phyloP scores from a whole-genome alignment of 176 grass and related monocot genomes.

The Oryza glumipatula region DNA sequence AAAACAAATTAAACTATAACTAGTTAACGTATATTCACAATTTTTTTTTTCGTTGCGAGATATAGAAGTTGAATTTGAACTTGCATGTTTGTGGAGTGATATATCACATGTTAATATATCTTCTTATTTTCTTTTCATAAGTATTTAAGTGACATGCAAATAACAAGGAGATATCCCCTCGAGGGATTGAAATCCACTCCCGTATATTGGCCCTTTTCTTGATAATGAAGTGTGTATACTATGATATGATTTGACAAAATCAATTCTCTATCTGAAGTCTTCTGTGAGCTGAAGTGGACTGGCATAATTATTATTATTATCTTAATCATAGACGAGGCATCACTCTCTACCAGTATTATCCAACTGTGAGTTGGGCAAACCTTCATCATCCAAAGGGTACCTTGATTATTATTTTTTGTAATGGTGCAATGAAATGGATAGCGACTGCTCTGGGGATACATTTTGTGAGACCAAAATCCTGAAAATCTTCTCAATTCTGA shows the following conservation, averaged over 20 bases:
- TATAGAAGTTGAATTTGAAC: too few relatives aligned
- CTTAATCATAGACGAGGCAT: neutral
- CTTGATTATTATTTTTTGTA: neutral
- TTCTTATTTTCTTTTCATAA: too few relatives aligned
- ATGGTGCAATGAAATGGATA: slow-evolving; percentile 32
- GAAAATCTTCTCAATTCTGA: neutral
- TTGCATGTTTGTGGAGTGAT: too few relatives aligned
- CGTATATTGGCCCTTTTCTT: slow-evolving; percentile 1
- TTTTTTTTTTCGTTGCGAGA: too few relatives aligned
- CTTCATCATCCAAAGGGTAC: slow-evolving; percentile 22
- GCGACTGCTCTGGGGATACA: slow-evolving; percentile 20
- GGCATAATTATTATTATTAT: neutral
- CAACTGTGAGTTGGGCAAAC: slow-evolving; percentile 26
- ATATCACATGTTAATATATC: too few relatives aligned
- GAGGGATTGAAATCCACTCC: too few relatives aligned
- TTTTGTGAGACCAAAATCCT: neutral
- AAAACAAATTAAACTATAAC: too few relatives aligned
- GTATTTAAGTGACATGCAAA: too few relatives aligned
- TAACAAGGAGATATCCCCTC: too few relatives aligned
- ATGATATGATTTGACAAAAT: slow-evolving; percentile 25
- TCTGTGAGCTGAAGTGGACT: slow-evolving; percentile 17
- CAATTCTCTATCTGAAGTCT: slow-evolving; percentile 29
- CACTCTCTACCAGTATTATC: slow-evolving; percentile 32
- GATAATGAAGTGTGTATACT: slow-evolving; percentile 7
- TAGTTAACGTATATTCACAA: too few relatives aligned